These are phyloP conservation scores for Xylariaceae sp. DNA, from an alignment of 2,329 filamentous ascomycete genomes.

Conservation along the genomic window DNA sequence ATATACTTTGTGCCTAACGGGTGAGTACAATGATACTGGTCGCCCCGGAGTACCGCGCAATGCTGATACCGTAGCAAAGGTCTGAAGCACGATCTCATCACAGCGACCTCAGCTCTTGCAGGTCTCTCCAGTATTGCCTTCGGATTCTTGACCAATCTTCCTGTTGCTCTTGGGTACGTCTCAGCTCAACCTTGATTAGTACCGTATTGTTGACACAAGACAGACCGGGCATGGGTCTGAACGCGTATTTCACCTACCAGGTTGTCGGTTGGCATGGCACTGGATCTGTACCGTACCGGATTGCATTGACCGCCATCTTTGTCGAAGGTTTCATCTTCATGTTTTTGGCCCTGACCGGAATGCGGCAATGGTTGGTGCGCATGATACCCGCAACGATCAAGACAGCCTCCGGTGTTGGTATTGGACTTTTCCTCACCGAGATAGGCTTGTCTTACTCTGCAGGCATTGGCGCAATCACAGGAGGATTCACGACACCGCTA, in stretches of 20 bases:
- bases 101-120: slow-evolving; percentile 76
- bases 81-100: slow-evolving; percentile 75
- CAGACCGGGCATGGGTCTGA: slow-evolving; percentile 66
- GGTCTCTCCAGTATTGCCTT: slow-evolving; percentile 74
- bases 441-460: slow-evolving; percentile 72
- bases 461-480: slow-evolving; percentile 80
- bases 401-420: slow-evolving; percentile 63
- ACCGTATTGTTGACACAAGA: slow-evolving; percentile 4
- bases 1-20: slow-evolving; percentile 47
- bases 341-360: slow-evolving; percentile 62
- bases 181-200: background rate
- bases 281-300: slow-evolving; percentile 55
- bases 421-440: slow-evolving; percentile 62
- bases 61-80: slow-evolving; percentile 33
- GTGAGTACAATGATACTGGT: slow-evolving; percentile 29
- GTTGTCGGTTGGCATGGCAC: slow-evolving; percentile 60
- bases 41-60: background rate
- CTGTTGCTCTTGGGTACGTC: slow-evolving; percentile 70
- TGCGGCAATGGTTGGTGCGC: slow-evolving; percentile 70
- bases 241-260: slow-evolving; percentile 67
- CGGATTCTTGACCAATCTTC: slow-evolving; percentile 78
- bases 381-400: slow-evolving; percentile 64
- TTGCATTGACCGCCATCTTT: slow-evolving; percentile 63
- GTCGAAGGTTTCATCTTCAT: slow-evolving; percentile 64
- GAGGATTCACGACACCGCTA: slow-evolving; percentile 66